These are phyloP conservation scores for Zasmidium cellare DNA, from an alignment of 2,329 filamentous ascomycete species.

Conservation along the genomic window DNA sequence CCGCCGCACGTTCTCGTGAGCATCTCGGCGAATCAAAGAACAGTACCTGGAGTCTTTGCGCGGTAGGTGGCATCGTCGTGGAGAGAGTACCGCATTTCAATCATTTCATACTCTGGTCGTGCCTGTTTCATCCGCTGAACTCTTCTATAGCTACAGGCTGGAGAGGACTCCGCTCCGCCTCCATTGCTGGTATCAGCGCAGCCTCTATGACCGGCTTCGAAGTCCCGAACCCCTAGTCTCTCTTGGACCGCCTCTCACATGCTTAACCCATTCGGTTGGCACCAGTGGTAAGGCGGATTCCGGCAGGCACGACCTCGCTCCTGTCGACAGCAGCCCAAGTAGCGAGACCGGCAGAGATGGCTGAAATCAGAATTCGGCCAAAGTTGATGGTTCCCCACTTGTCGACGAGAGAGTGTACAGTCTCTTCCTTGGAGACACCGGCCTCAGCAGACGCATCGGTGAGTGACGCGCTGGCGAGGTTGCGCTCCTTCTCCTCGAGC, in stretches of 20 bases:
- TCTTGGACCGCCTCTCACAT: neutral
- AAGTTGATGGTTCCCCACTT: conserved; percentile 58
- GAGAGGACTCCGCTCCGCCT: neutral
- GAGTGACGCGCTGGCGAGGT: conserved; percentile 38
- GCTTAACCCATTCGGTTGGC: conserved; percentile 3
- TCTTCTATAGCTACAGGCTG: neutral
- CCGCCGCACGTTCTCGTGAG: neutral
- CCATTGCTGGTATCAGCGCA: neutral
- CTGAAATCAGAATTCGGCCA: conserved; percentile 37
- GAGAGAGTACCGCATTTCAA: neutral
- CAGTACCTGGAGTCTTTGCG: neutral
- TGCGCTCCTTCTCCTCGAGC: conserved; percentile 47
- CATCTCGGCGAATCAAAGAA: neutral
- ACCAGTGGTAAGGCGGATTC: neutral
- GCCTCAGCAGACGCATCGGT: conserved; percentile 10
- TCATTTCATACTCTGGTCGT: neutral
- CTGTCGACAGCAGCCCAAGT: conserved; percentile 33
- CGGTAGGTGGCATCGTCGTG: neutral
- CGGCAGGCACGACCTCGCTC: conserved; percentile 26
- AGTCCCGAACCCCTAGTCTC: no score
- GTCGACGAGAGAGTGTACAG: conserved; percentile 55
- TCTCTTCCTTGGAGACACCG: conserved; percentile 41
- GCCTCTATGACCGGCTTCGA: no score
- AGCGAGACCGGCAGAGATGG: conserved; percentile 23
- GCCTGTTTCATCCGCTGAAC: neutral